These are phyloP conservation scores for Secale cereale DNA, from an alignment of 176 grass and related monocot species.

Conservation along the genomic window DNA sequence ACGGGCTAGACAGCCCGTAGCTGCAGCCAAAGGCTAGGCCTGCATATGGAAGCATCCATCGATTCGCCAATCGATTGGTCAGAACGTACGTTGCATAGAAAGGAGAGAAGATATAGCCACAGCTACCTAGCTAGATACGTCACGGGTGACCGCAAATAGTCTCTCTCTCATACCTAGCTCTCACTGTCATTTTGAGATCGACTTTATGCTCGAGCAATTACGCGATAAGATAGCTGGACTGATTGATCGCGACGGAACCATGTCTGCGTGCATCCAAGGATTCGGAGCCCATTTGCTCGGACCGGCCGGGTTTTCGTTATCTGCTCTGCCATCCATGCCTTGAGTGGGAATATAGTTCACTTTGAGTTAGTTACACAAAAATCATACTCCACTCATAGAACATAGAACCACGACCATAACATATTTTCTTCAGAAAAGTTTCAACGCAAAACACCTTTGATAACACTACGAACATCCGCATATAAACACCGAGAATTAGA, in stretches of 20 bases:
- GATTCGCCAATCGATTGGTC: slow-evolving; percentile 8
- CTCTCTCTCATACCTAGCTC: no score
- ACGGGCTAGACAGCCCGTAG: neutral
- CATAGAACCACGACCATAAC: no score
- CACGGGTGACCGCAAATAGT: slow-evolving; percentile 21
- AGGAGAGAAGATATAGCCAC: neutral
- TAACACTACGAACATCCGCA: no score
- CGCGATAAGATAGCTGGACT: neutral
- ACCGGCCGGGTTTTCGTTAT: neutral
- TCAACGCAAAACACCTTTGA: no score
- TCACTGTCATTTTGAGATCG: no score
- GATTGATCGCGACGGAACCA: neutral
- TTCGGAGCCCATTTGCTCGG: neutral
- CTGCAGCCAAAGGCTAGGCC: neutral
- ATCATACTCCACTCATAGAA: no score
- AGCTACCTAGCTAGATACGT: neutral
- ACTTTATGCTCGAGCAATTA: slow-evolving; percentile 8
- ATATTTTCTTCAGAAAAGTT: no score
- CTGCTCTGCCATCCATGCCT: no score
- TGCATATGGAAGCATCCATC: slow-evolving; percentile 31
- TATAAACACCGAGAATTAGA: no score
- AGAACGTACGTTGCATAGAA: neutral
- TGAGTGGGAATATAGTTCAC: no score
- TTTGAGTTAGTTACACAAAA: no score
- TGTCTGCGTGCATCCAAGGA: neutral